Base-by-base conservation (phyloP, 208 protist genomes). In the Leptomonas seymouri region DNA sequence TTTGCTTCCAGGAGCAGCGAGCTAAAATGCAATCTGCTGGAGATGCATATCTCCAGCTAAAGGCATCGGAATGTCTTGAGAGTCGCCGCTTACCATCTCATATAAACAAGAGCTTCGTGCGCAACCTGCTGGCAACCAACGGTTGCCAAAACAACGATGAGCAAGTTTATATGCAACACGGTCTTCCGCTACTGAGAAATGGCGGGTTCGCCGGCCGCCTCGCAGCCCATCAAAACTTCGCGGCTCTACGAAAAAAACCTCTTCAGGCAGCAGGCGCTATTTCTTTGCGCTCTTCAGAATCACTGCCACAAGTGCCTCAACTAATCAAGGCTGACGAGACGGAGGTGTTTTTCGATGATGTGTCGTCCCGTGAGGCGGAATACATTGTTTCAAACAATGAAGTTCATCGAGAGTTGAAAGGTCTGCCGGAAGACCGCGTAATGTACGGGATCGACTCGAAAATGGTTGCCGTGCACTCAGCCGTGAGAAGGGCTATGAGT, bases 321-420 rank as follows among this genome's bases (percentile, higher is more conserved):
- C 6, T 27, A 4, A 30, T 31, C 0, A 9, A 64, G 2, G n/a
- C 48, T 15, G 46, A 49, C 8, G 46, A 25, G 14, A 30, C 11
- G 8, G 60, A 64, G 16, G 62, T 69, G 0, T 65, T 57, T 42
- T 76, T 76, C 9, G 70, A 76, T 23, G 70, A 76, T 14, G 55
- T 46, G 15, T 51, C 58, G 27, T 60, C 28, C 16, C 18, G 56
- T 36, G 55, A 54, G 16, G 27, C 25, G 1, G 44, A 58, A 27
- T 27, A 54, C 23, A 46, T 69, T 30, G 64, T 69, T 30, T 20
- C 69, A 1, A 76, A 76, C 25, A 62, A 56, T 12, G 62, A 76
- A 6, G 41, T 55, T 5, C 46, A 54, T 16, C 14, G 9, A 28
- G 46, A 42, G 15, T 28, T 7, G 16, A 20, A 42, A 2, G 20